Evolutionary conservation across 768 basidiomycete genomes (phyloP).

Genomic region (Calocera viscosa): DNA sequence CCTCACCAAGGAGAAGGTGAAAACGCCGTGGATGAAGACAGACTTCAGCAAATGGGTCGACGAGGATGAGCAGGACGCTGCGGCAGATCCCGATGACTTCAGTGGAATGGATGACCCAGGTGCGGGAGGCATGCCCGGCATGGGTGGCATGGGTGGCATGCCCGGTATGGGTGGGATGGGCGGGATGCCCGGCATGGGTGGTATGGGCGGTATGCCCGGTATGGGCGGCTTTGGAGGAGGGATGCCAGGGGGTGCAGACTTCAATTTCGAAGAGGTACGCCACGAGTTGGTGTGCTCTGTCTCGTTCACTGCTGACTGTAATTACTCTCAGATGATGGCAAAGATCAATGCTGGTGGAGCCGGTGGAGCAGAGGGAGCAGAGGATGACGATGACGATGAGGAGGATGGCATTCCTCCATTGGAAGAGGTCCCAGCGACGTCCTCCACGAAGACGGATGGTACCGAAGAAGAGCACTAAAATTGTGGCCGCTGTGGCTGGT

Average conservation of each 20-base stretch:
- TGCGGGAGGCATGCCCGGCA: slow-evolving; percentile 23
- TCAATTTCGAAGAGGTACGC: slow-evolving; percentile 56
- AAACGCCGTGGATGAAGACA: slow-evolving; percentile 75
- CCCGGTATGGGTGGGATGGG: slow-evolving; percentile 24
- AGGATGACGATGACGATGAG: slow-evolving; percentile 37
- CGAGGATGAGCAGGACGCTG: slow-evolving; percentile 87
- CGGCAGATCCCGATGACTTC: slow-evolving; percentile 28
- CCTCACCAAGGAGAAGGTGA: slow-evolving; percentile 76
- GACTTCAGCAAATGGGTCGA: slow-evolving; percentile 94
- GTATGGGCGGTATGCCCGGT: slow-evolving; percentile 46
- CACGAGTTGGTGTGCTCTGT: not conserved
- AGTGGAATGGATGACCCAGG: slow-evolving; percentile 33
- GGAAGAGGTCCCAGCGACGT: slow-evolving; percentile 38
- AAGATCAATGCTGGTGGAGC: slow-evolving; percentile 22
- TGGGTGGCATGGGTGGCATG: slow-evolving; percentile 28
- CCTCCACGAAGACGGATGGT: not conserved
- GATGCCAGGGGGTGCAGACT: slow-evolving; percentile 26
- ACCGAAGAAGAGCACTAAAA: too few relatives aligned
- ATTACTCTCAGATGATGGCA: slow-evolving; percentile 32
- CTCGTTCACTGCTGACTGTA: not conserved
- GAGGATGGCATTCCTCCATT: slow-evolving; percentile 71
- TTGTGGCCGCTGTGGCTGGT: too few relatives aligned
- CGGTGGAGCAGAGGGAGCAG: slow-evolving; percentile 29
- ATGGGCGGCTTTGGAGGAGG: slow-evolving; percentile 21
- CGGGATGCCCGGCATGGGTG: slow-evolving; percentile 39